Evolutionary conservation across 371 early-diverging fungal genomes (phyloP), one percentile per base, ranked within the genome.

Genomic region (Apophysomyces trapeziformis): DNA sequence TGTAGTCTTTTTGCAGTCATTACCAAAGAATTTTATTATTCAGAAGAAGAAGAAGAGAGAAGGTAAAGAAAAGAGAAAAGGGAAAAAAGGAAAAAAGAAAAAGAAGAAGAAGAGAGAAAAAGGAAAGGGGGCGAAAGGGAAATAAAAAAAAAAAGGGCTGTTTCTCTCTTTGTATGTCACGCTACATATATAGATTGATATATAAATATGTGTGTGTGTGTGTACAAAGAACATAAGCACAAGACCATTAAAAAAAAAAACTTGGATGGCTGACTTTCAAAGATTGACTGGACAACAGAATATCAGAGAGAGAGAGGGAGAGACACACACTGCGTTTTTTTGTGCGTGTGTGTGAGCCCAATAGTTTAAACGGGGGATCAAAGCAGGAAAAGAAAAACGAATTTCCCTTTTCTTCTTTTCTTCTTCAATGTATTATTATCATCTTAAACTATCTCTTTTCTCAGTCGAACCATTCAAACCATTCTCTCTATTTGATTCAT

Each of bases 401-500:
- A 32, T 38, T 16, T 21, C 37, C 37, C n/a, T 21, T 38, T n/a
- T 38, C 16, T 26, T 36, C 38, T 21, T 14, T 26, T 37, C 32
- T 64, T 44, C 9, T 68, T 64, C 54, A 61, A 81, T 81, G 82
- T 68, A 71, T 62, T 73, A 60, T 70, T 82, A 82, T 69, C 72
- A 72, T 62, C 75, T 82, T 37, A 78, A 75, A 63, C 70, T 79
- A 61, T 70, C 77, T 35, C 63, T 82, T 11, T 79, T 73, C 61
- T 59, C 69, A 16, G 61, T 73, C 7, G 65, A 67, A 9, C 54
- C 35, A 21, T 47, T 61, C 16, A 16, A 38, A 12, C 43, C 50
- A 11, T 37, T 13, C 13, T 38, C 50, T 43, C 36, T 68, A 6
- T 68, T 72, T 44, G 62, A 61, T 26, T 9, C 37, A 0, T 46